Conservation (phyloP, 371 early-diverging fungal species). For the Apophysomyces sp. region DNA sequence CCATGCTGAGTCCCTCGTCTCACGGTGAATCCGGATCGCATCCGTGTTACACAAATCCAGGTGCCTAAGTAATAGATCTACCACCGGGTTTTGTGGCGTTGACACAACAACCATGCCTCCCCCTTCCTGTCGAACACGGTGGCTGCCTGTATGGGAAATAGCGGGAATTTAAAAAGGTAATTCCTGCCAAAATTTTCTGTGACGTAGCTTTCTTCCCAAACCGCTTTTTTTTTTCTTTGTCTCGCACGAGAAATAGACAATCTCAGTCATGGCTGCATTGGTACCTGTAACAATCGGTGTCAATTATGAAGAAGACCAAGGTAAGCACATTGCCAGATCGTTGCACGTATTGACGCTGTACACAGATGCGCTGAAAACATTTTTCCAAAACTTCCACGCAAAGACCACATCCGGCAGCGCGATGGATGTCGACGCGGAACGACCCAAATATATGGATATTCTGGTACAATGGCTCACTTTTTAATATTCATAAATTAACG, state of each 20-base stretch:
- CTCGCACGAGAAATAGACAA: background rate
- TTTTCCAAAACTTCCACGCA: constrained; percentile 29
- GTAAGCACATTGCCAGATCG: constrained; percentile 7
- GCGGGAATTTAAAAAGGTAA: too few species aligned
- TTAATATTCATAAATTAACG: background rate
- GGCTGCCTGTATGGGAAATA: too few species aligned
- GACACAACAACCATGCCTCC: too few species aligned
- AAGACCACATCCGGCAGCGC: constrained; percentile 6
- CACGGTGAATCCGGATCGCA: too few species aligned
- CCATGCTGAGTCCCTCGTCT: too few species aligned
- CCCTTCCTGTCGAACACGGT: too few species aligned
- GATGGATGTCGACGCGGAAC: constrained; percentile 27
- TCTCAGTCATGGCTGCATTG: constrained; percentile 34
- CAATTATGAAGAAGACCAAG: constrained; percentile 39
- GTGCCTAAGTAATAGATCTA: too few species aligned
- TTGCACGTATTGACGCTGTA: background rate
- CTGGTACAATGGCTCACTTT: constrained; percentile 21
- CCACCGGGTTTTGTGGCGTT: too few species aligned
- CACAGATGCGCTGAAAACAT: constrained; percentile 24
- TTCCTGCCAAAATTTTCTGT: too few species aligned
- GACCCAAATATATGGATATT: constrained; percentile 30
- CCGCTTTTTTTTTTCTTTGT: background rate
- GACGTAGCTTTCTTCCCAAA: background rate
- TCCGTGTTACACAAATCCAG: too few species aligned
- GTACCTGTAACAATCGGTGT: constrained; percentile 27